A percentile compares a stretch with the other conserved stretches of the same genome.
phyloP scores from a whole-genome alignment of 2,329 filamentous ascomycete genomes.

The Colletotrichum liriopes region DNA sequence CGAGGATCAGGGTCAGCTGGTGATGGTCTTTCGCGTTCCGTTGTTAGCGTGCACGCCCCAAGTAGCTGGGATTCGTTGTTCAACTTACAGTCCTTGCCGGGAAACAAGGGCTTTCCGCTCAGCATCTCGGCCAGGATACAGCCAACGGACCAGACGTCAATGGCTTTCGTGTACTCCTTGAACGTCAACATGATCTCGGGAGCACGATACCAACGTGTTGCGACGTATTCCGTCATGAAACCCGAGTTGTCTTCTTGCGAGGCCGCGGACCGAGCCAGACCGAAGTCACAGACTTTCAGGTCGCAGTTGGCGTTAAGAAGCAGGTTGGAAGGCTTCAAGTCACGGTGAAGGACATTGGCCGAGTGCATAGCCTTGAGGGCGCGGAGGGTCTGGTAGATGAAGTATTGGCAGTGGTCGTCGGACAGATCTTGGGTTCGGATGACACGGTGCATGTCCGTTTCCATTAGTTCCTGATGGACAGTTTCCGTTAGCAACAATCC shows the following conservation, averaged over 20 bases:
- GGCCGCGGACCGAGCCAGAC: conserved; percentile 93
- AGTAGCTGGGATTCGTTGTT: not conserved
- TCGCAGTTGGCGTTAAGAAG: conserved; percentile 99
- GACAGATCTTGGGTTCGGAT: conserved; percentile 99
- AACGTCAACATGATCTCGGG: conserved; percentile 99
- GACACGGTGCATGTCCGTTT: conserved; percentile 99
- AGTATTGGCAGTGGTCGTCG: conserved; percentile 99
- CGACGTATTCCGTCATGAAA: conserved; percentile 99
- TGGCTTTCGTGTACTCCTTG: conserved; percentile 99
- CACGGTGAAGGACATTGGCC: conserved; percentile 96
- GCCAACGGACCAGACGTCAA: conserved; percentile 98
- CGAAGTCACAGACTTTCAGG: conserved; percentile 98
- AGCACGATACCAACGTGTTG: conserved; percentile 98
- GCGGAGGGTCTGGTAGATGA: conserved; percentile 99
- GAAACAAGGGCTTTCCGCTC: conserved; percentile 97
- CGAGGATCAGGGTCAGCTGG: conserved; percentile 95
- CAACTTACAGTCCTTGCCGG: conserved; percentile 93
- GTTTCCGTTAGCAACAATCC: conserved; percentile 40
- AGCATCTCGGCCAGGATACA: conserved; percentile 99
- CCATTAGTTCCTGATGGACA: conserved; percentile 87
- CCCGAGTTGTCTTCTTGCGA: conserved; percentile 99
- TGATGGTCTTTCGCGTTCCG: conserved; percentile 81
- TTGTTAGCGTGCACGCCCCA: not conserved
- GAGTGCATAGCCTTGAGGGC: conserved; percentile 99
- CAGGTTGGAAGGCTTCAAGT: conserved; percentile 97